phyloP scores from a whole-genome alignment of 2,329 filamentous ascomycete species.

The Hysterium pulicare region DNA sequence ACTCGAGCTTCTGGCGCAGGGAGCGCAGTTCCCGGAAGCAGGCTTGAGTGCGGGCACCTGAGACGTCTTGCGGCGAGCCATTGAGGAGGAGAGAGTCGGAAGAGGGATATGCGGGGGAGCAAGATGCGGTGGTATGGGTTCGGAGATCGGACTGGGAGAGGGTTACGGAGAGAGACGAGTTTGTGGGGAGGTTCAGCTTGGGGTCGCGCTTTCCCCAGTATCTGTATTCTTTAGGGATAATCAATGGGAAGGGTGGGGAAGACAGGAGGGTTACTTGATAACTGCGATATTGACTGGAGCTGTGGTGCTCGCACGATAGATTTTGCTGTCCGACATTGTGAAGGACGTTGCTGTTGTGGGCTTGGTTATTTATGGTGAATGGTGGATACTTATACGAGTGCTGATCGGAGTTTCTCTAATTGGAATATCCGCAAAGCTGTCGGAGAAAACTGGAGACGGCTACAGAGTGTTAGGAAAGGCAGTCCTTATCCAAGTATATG shows the following conservation, averaged over 20 bases:
- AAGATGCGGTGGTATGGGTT: constrained; percentile 93
- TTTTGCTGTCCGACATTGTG: constrained; percentile 44
- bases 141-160: constrained; percentile 91
- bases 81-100: constrained; percentile 80
- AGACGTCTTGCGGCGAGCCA: constrained; percentile 75
- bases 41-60: constrained; percentile 85
- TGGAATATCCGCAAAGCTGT: no score
- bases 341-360: constrained; percentile 3
- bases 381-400: no score
- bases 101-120: constrained; percentile 66
- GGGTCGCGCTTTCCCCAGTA: constrained; percentile 98
- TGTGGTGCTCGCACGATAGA: constrained; percentile 92
- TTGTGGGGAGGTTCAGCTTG: constrained; percentile 93
- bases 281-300: constrained; percentile 98
- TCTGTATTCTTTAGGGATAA: constrained; percentile 34
- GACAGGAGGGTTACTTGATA: constrained; percentile 67
- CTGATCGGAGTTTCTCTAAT: no score
- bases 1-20: constrained; percentile 73
- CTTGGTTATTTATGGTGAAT: no score
- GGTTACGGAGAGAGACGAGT: constrained; percentile 95
- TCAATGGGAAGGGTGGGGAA: constrained; percentile 14
- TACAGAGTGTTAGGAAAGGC: no score
- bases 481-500: no score
- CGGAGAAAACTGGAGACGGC: no score
- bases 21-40: constrained; percentile 84